phyloP scores from a whole-genome alignment of 2,329 filamentous ascomycete species.

The Ophiostoma fasciatum region DNA sequence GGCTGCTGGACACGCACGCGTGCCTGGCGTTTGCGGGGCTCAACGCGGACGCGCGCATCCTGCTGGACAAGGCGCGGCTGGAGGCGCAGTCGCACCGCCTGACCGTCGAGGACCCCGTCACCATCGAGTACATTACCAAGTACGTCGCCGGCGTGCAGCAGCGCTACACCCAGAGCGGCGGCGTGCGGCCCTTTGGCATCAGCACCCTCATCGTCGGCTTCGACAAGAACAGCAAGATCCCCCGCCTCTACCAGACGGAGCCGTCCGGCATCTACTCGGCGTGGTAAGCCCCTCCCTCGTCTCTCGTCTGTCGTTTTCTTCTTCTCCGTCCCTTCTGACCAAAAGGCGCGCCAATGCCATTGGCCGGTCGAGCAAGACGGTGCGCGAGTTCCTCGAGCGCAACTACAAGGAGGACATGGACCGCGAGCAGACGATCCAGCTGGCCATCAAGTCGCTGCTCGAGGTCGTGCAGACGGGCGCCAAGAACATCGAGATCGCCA shows the following conservation, averaged over 20 bases:
- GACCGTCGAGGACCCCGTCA: constrained; percentile 92
- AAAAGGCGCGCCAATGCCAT: constrained; percentile 97
- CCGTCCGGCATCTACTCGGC: constrained; percentile 99
- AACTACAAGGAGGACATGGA: constrained; percentile 99
- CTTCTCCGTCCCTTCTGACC: background rate
- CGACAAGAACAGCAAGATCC: constrained; percentile 78
- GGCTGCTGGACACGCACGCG: constrained; percentile 80
- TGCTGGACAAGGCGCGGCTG: constrained; percentile 94
- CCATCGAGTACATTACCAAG: constrained; percentile 99
- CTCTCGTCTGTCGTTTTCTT: background rate
- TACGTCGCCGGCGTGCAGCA: constrained; percentile 97
- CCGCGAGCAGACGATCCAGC: constrained; percentile 84
- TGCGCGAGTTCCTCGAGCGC: constrained; percentile 94
- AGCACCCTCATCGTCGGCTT: constrained; percentile 98
- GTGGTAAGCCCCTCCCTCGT: constrained; percentile 53
- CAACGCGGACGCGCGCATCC: constrained; percentile 93
- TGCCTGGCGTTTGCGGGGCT: constrained; percentile 94
- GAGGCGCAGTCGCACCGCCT: constrained; percentile 96
- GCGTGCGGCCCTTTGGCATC: constrained; percentile 96
- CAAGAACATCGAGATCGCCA: constrained; percentile 98
- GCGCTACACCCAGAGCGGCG: constrained; percentile 96
- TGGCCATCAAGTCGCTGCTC: constrained; percentile 94
- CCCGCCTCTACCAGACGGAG: constrained; percentile 92
- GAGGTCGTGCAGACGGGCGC: constrained; percentile 98
- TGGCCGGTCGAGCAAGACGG: constrained; percentile 95